Evolutionary conservation across 2,329 filamentous ascomycete species (phyloP).

Genomic region (Talaromyces sp.): DNA sequence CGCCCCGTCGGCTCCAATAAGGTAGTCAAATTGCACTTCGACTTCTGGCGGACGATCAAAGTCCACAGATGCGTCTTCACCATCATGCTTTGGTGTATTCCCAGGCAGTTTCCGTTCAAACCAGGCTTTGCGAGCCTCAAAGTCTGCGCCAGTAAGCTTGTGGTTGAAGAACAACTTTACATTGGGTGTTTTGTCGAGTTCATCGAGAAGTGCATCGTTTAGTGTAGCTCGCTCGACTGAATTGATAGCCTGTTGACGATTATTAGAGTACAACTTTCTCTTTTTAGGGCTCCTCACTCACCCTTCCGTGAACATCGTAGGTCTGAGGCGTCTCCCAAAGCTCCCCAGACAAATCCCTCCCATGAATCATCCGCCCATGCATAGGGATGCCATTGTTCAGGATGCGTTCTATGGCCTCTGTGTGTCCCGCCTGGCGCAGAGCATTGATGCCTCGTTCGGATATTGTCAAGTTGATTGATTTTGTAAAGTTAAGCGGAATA

Average conservation of each 20-base stretch:
- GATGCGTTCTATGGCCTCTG: constrained; percentile 66
- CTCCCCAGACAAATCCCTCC: constrained; percentile 56
- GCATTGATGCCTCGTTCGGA: constrained; percentile 92
- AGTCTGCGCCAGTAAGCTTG: constrained; percentile 87
- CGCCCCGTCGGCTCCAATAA: constrained; percentile 92
- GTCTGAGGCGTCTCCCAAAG: constrained; percentile 75
- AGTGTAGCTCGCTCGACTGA: constrained; percentile 80
- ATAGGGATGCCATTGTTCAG: constrained; percentile 80
- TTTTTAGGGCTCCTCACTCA: constrained; percentile 38
- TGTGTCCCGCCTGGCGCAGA: constrained; percentile 63
- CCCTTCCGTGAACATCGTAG: constrained; percentile 84
- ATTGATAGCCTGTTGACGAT: constrained; percentile 60
- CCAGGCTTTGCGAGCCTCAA: constrained; percentile 74
- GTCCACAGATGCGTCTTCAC: constrained; percentile 14
- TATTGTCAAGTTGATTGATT: constrained; percentile 95
- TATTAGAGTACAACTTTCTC: not conserved
- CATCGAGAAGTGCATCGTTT: constrained; percentile 78
- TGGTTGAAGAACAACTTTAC: constrained; percentile 91
- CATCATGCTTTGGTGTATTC: constrained; percentile 19
- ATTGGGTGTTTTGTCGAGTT: constrained; percentile 77
- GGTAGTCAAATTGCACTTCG: constrained; percentile 80
- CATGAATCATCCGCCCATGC: constrained; percentile 94
- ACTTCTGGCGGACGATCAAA: constrained; percentile 60
- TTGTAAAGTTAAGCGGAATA: constrained; percentile 87
- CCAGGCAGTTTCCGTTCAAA: constrained; percentile 58